Base-by-base conservation (phyloP, 1,284 basidiomycete genomes). In the Melampsora medusae region DNA sequence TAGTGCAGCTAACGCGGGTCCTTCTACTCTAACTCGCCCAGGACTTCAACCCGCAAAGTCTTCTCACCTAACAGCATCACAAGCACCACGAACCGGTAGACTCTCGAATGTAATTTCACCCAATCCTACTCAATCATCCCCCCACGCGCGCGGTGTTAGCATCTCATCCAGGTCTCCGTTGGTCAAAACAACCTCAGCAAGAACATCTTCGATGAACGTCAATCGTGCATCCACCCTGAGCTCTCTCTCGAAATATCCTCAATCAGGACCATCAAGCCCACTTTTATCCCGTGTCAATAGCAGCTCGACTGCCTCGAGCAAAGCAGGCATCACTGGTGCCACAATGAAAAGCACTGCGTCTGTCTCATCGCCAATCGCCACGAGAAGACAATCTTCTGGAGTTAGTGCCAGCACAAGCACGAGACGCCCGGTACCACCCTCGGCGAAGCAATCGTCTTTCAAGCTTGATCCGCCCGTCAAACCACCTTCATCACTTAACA, bases 1-100 rank as follows among this genome's bases (percentile, higher is more conserved):
- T 79, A 80, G 65, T 46, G 78, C n/a, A 14, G 81, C 83, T 78
- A 77, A 84, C 81, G 5, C 66, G 25, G 7, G 10, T 62, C n/a
- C 19, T 33, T 59, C 67, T 25, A 53, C 64, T 35, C 38, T 50
- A 38, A 67, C 19, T 61, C 60, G 60, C 64, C 75, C 79, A 59
- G 56, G 56, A 22, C 56, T 59, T 2, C 56, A 59, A 59, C 56
- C 22, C 10, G 28, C n/a, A 59, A 59, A 59, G 22, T 28, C 28
- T 25, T 17, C 46, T 46, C 46, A 46, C 46, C 46, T 46, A 46
- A 46, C 46, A 16, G 56, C 56, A 59, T 59, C 56, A 25, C 12
- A 22, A 59, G 22, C 56, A 31, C n/a, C 56, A 14, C 56, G 56
- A 22, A 7, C 56, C 16, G 28, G 56, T 17, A 14, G 56, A 31